Evolutionary conservation across 192 early-diverging fungal genomes (phyloP).

Genomic region (Coemansia sp.): DNA sequence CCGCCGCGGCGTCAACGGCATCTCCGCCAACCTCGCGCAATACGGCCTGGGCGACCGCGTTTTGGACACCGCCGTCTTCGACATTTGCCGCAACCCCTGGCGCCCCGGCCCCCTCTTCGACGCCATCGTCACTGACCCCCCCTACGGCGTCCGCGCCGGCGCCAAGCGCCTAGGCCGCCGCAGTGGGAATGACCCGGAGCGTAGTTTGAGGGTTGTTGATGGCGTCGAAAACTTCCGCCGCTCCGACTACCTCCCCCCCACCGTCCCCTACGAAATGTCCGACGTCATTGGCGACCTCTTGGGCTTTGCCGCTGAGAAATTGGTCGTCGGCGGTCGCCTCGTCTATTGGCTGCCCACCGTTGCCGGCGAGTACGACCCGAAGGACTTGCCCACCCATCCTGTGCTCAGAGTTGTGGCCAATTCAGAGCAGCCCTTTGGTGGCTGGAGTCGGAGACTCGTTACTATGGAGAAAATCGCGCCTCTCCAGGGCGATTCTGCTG

Average conservation of each 20-base stretch:
- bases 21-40: constrained; percentile 81
- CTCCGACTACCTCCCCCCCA: constrained; percentile 82
- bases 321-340: constrained; percentile 80
- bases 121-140: constrained; percentile 93
- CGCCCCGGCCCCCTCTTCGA: constrained; percentile 66
- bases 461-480: constrained; percentile 88
- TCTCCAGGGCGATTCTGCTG: background rate
- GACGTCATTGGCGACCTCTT: constrained; percentile 84
- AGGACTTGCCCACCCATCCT: constrained; percentile 84
- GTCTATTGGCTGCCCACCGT: constrained; percentile 98
- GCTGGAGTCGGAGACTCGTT: constrained; percentile 88
- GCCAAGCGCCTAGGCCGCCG: constrained; percentile 86
- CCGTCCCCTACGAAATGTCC: constrained; percentile 92
- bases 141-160: constrained; percentile 96
- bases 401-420: constrained; percentile 81
- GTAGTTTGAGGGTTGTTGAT: constrained; percentile 34
- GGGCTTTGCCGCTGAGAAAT: constrained; percentile 74
- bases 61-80: constrained; percentile 81
- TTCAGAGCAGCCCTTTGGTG: constrained; percentile 92
- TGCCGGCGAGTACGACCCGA: constrained; percentile 74
- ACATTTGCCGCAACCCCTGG: constrained; percentile 88
- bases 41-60: constrained; percentile 74
- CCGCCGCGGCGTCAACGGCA: constrained; percentile 44
- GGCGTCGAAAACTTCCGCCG: constrained; percentile 50
- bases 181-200: constrained; percentile 25